Base-by-base conservation (phyloP, 2,329 filamentous ascomycete genomes). In the Periglandula ipomoeae region DNA sequence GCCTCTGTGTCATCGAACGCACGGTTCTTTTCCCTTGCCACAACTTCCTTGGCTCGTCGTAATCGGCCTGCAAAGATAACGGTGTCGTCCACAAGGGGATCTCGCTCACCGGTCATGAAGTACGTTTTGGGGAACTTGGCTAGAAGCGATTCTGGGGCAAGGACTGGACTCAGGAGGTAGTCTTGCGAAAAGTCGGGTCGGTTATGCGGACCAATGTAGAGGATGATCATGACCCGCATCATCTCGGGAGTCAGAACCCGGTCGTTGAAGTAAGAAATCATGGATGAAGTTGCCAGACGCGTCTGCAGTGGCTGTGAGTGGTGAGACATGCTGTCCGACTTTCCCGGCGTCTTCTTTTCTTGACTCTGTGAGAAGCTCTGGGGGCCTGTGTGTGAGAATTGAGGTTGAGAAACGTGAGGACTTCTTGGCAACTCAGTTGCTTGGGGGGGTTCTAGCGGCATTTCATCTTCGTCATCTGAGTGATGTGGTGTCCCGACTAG, bases 201-300 rank as follows among this genome's bases (percentile, higher is more conserved):
- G 64, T 93, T 88, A 62, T 96, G 87, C 0, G 90, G 89, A 1
- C 93, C 93, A 48, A 98, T 87, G 64, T 98, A 98, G 4, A 98
- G 75, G 55, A 98, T 95, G 55, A 98, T 95, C 90, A 98, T 97
- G 54, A 90, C 89, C 27, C 93, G 86, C 85, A 97, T 96, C 89
- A 97, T 95, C 66, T 98, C 93, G 0, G 93, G 91, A 0, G 89
- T 91, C 13, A 98, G 75, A 24, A 98, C 87, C 24, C 93, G 85
- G 65, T 98, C 93, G 64, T 95, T 93, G 66, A 96, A 95, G 68
- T 97, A 97, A 0, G 91, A 96, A 32, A 98, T 94, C 81, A 95
- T 95, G n/a, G 85, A 91, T 0, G 89, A 90, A 63, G 91, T 95
- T 15, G 91, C 90, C 9, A 98, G 78, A n/a, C 90, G 82, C 1